Base-by-base conservation (phyloP, 257 asterid genomes). In the Anisodus tanguticus region DNA sequence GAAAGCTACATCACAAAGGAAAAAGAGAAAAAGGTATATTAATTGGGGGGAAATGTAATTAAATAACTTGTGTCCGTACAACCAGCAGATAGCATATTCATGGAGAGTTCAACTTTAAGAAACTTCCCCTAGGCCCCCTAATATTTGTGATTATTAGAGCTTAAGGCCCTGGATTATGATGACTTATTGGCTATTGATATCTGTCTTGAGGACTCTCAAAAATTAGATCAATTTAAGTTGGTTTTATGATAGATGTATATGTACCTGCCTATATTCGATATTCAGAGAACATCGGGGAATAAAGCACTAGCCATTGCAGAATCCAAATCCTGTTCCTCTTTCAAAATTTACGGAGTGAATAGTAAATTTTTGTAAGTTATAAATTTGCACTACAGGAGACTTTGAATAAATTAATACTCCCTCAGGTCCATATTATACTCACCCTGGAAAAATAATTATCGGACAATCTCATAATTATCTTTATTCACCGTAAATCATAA, bases 71-170 rank as follows among this genome's bases (percentile, higher is more conserved):
- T 12, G 81, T 51, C 81, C 63, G 81, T 76, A 76, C 81, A 76
- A 76, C 47, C 62, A 76, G 41, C 81, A 76, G 45, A 45, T 76
- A 49, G 81, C 81, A 76, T 76, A 76, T 76, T 76, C 81, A 76
- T 76, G 45, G 45, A 22, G 17, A 6, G 45, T 76, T 76, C 62
- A 19, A 47, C 47, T 49, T 19, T 51, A 74, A 72, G 80, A 74
- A 74, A 74, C 45, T 49, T 74, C 60, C 55, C 43, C 6, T 47
- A 47, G 2, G 80, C 43, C 13, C 60, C 58, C 37, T 72, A 72
- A n/a, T n/a, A 4, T 43, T 17, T 70, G 26, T 22, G 26, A 22
- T 22, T 22, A 22, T 55, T 55, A 13, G 62, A 55, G 59, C 43
- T 66, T 66, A 66, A 13, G 62, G 62, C 8, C 62, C n/a, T 1